Evolutionary conservation across 176 grass and related monocot genomes (phyloP), one percentile per base, ranked within the genome.

Genomic region (Triticum timopheevii): DNA sequence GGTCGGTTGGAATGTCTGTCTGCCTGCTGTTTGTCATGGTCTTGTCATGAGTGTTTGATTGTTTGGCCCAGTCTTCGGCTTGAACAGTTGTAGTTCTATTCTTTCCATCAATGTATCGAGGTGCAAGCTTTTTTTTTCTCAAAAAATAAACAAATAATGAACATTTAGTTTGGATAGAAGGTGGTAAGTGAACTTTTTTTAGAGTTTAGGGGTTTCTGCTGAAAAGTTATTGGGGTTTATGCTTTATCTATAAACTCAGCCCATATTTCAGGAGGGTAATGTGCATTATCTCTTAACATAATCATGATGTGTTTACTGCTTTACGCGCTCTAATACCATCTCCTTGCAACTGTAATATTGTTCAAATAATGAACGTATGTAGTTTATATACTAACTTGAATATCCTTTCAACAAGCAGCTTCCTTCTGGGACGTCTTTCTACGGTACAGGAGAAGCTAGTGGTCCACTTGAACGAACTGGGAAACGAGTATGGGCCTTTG

Each of bases 361-460:
- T 13, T 71, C 0, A 7, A 81, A 81, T 47, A 23, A 9, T 8
- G 68, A 24, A 77, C 22, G 4, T 61, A 17, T 65, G 13, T 33
- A 27, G 2, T 65, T 3, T 65, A 8, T 58, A 15, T 22, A 45
- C 79, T 86, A 87, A 68, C 63, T 77, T 89, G 9, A 33, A n/a
- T 64, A 69, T 78, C 69, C 47, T 33, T 74, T 68, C 83, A 61
- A 79, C 19, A 52, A 77, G 8, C 85, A 98, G 96, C 83, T 98
- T 87, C 96, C 96, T 82, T 72, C 79, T 34, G 93, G 91, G 69
- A 94, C 93, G 17, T 94, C 93, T 54, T 88, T 95, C 71, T 98
- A 98, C 58, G 96, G 96, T n/a, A 98, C 93, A 76, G 96, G 96
- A 81, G 96, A 98, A 95, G 92, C 88, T 8, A 98, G 96, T 30